phyloP scores from a whole-genome alignment of 75 land plant genomes.

The Sequoiadendron giganteum region DNA sequence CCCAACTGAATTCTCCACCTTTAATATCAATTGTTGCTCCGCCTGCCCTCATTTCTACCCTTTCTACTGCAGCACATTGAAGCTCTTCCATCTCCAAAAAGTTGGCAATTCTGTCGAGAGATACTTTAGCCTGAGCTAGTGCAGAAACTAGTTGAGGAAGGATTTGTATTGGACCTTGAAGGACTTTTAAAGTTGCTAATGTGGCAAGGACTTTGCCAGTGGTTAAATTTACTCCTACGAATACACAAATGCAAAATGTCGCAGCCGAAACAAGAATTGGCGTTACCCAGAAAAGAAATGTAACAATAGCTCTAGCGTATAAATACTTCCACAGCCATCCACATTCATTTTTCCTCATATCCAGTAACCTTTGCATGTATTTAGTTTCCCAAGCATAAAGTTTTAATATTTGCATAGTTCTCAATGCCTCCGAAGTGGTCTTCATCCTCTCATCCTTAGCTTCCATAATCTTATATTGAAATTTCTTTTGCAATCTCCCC shows the following conservation, averaged over 20 bases:
- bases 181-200: conserved; percentile 53
- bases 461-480: conserved; percentile 54
- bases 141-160: conserved; percentile 54
- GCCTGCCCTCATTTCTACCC: background rate
- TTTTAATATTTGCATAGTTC: conserved; percentile 71
- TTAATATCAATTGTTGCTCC: conserved; percentile 39
- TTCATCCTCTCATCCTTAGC: conserved; percentile 69
- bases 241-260: conserved; percentile 47
- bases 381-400: conserved; percentile 74
- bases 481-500: conserved; percentile 53
- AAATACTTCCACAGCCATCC: conserved; percentile 58
- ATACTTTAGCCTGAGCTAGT: conserved; percentile 51
- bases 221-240: conserved; percentile 34
- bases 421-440: conserved; percentile 53
- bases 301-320: conserved; percentile 35
- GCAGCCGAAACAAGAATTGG: conserved; percentile 57
- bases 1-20: conserved; percentile 53
- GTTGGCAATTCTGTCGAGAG: conserved; percentile 47
- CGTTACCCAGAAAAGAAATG: conserved; percentile 52
- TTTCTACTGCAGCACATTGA: conserved; percentile 13
- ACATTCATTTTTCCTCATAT: conserved; percentile 41
- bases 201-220: conserved; percentile 67
- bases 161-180: conserved; percentile 57
- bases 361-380: conserved; percentile 49
- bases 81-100: conserved; percentile 64